A percentile compares a stretch with the other conserved stretches of the same genome.
Evolutionary conservation across 179 eudicot species (phyloP).

Genomic region (Beta macrorhiza): DNA sequence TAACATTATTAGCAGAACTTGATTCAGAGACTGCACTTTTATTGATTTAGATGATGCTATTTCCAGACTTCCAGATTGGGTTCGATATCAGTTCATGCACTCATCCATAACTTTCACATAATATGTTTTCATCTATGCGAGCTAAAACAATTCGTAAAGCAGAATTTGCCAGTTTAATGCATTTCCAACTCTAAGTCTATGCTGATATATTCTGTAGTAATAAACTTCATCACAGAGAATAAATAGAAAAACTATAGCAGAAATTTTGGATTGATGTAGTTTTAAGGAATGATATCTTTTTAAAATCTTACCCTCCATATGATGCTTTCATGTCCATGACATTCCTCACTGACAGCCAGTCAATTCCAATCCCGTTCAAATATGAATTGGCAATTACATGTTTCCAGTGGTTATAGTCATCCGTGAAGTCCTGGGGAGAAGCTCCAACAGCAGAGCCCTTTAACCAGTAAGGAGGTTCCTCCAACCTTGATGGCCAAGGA

Average conservation of each 20-base stretch:
- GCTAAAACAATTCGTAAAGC: slow-evolving; percentile 6
- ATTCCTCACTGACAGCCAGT: slow-evolving; percentile 40
- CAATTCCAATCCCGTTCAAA: slow-evolving; percentile 36
- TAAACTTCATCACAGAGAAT: background rate
- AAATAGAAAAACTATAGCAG: background rate
- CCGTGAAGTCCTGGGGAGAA: slow-evolving; percentile 34
- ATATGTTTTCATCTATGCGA: background rate
- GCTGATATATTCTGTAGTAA: background rate
- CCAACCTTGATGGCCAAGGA: slow-evolving; percentile 40
- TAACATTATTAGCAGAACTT: too few relatives aligned
- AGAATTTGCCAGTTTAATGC: background rate
- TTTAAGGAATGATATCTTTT: background rate
- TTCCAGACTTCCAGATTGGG: too few relatives aligned
- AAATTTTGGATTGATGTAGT: background rate
- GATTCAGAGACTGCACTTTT: too few relatives aligned
- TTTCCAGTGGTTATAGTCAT: slow-evolving; percentile 41
- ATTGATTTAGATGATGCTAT: too few relatives aligned
- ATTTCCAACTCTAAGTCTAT: background rate
- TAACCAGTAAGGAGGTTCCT: slow-evolving; percentile 41
- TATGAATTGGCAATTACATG: slow-evolving; percentile 30
- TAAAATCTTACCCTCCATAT: slow-evolving; percentile 44
- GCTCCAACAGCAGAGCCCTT: slow-evolving; percentile 33
- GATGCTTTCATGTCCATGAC: slow-evolving; percentile 52
- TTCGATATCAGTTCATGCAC: too few relatives aligned
- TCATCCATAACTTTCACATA: background rate